Evolutionary conservation across 2,329 filamentous ascomycete genomes (phyloP).

Genomic region (Aspergillus melleus): DNA sequence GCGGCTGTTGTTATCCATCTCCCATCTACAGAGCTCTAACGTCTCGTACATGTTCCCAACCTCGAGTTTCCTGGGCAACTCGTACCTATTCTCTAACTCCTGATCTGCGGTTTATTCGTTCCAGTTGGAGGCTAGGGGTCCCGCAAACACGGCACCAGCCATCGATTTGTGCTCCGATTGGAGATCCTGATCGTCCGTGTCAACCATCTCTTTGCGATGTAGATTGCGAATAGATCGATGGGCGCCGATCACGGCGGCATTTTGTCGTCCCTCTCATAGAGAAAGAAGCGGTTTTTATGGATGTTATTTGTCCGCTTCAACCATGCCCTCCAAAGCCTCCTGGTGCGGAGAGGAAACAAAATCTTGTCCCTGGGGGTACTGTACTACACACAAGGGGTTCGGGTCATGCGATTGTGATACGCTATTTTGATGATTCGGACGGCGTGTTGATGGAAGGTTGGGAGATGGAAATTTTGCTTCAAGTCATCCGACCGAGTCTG

Average conservation of each 20-base stretch:
- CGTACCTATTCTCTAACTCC: conserved; percentile 43
- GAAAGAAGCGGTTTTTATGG: conserved; percentile 81
- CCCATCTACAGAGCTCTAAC: conserved; percentile 24
- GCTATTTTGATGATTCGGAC: conserved; percentile 14
- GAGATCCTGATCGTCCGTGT: conserved; percentile 64
- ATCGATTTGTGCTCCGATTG: conserved; percentile 49
- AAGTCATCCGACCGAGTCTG: conserved; percentile 12
- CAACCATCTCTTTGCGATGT: conserved; percentile 61
- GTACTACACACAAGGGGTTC: conserved; percentile 73
- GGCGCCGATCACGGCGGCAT: conserved; percentile 53
- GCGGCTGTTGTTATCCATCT: conserved; percentile 14
- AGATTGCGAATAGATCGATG: conserved; percentile 55
- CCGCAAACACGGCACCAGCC: conserved; percentile 55
- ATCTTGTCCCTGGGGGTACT: conserved; percentile 87
- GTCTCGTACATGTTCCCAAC: conserved; percentile 53
- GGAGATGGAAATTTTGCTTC: conserved; percentile 22
- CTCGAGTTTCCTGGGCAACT: conserved; percentile 38
- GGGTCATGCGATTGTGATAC: conserved; percentile 15
- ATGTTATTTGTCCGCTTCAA: conserved; percentile 88
- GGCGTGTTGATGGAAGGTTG: conserved; percentile 25
- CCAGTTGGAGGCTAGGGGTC: conserved; percentile 40
- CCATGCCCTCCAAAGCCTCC: conserved; percentile 60
- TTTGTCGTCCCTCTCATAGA: conserved; percentile 36
- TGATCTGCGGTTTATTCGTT: conserved; percentile 13
- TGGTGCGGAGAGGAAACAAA: conserved; percentile 78